phyloP scores from a whole-genome alignment of 345 rosid genomes.

The Eucalyptus dawsonii region DNA sequence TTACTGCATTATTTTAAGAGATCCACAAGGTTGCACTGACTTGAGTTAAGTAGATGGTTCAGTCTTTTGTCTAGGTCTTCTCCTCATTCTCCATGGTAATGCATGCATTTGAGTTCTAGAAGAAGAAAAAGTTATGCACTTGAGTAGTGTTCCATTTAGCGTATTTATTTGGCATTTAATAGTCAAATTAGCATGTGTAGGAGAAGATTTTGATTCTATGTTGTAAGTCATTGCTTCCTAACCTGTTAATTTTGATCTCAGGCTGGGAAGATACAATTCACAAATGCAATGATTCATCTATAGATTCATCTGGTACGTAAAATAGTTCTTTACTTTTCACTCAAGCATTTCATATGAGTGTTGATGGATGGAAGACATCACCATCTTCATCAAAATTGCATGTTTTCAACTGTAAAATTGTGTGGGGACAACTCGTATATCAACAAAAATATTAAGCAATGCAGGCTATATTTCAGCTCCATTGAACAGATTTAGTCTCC shows the following conservation, averaged over 20 bases:
- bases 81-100: neutral
- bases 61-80: neutral
- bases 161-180: neutral
- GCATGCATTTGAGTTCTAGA: neutral
- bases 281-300: slow-evolving; percentile 30
- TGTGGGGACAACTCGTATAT: neutral
- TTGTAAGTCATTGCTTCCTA: neutral
- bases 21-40: neutral
- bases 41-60: neutral
- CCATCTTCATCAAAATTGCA: neutral
- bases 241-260: slow-evolving; percentile 9
- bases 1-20: neutral
- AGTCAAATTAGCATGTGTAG: neutral
- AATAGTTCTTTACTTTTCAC: neutral
- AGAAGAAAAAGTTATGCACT: neutral
- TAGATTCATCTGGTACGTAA: slow-evolving; percentile 62
- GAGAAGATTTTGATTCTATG: neutral
- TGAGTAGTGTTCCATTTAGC: neutral
- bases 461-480: neutral
- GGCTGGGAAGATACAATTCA: slow-evolving; percentile 62
- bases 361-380: neutral
- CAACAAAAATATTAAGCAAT: neutral
- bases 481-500: neutral
- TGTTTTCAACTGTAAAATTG: neutral
- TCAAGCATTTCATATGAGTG: neutral